phyloP scores from a whole-genome alignment of 192 early-diverging fungal genomes.

The Hyaloraphidium curvatum region DNA sequence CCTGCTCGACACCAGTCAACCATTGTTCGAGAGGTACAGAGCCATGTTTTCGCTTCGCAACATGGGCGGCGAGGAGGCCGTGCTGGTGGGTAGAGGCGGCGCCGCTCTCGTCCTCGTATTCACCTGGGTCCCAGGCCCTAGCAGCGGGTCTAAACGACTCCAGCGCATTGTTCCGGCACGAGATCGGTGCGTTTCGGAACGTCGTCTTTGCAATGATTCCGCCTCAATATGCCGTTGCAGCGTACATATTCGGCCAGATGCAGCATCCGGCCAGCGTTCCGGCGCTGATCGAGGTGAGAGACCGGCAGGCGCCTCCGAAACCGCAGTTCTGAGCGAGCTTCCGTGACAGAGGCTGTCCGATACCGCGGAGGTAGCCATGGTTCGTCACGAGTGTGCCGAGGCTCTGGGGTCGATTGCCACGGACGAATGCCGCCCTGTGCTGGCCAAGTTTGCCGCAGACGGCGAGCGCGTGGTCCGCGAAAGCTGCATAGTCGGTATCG shows the following conservation, averaged over 20 bases:
- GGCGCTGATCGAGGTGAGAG: slow-evolving; percentile 35
- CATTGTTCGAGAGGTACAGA: slow-evolving; percentile 72
- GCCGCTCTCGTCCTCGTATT: not conserved
- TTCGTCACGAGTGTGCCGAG: slow-evolving; percentile 93
- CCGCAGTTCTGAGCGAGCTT: not conserved
- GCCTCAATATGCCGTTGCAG: slow-evolving; percentile 13
- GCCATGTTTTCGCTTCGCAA: slow-evolving; percentile 91
- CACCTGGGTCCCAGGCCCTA: slow-evolving; percentile 21
- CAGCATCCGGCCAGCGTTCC: slow-evolving; percentile 81
- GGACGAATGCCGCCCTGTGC: slow-evolving; percentile 51
- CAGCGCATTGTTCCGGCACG: slow-evolving; percentile 75
- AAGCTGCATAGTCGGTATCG: slow-evolving; percentile 79
- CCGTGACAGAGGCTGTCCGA: slow-evolving; percentile 29
- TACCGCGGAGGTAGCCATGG: slow-evolving; percentile 65
- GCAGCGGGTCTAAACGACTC: slow-evolving; percentile 65
- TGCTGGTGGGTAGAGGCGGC: slow-evolving; percentile 21
- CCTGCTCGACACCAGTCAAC: slow-evolving; percentile 43
- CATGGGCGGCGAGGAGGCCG: slow-evolving; percentile 59
- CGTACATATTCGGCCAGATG: slow-evolving; percentile 95
- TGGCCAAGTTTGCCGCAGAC: slow-evolving; percentile 55
- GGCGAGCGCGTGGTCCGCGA: slow-evolving; percentile 71
- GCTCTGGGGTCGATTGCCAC: slow-evolving; percentile 90
- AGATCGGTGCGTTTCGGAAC: slow-evolving; percentile 29
- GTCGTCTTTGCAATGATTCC: not conserved
- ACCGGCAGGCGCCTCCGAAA: not conserved